Evolutionary conservation across 2,329 filamentous ascomycete genomes (phyloP).

Genomic region (Decorospora gaudefroyi): DNA sequence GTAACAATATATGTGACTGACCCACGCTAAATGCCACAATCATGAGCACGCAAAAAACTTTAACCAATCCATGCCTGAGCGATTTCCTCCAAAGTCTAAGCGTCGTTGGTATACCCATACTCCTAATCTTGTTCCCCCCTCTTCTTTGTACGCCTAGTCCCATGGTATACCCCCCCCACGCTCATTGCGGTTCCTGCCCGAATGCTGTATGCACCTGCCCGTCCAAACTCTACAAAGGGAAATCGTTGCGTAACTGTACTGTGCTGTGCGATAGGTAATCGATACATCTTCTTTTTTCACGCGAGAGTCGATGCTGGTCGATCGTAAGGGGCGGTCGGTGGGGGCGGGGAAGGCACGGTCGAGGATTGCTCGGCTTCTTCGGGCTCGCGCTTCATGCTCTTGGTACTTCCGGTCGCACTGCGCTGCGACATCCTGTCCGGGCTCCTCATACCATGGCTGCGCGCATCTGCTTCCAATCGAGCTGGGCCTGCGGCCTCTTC

Average conservation of each 20-base stretch:
- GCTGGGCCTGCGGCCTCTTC: constrained; percentile 30
- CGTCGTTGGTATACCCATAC: constrained; percentile 12
- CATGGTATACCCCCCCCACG: constrained; percentile 21
- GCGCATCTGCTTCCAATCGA: constrained; percentile 30
- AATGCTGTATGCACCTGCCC: constrained; percentile 11
- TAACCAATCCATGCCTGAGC: constrained; percentile 25
- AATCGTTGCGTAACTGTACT: constrained; percentile 5
- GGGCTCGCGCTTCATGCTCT: constrained; percentile 42
- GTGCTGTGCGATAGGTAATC: background rate
- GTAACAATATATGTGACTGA: constrained; percentile 28
- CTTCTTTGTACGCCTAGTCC: constrained; percentile 14
- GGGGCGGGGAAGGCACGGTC: constrained; percentile 26
- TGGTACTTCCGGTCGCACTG: constrained; percentile 42
- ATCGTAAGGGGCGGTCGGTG: constrained; percentile 22
- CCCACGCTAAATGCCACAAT: constrained; percentile 49
- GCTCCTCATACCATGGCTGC: constrained; percentile 38
- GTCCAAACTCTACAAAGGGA: constrained; percentile 4
- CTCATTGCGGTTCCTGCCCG: constrained; percentile 40
- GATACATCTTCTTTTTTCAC: too few relatives aligned
- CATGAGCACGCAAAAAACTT: constrained; percentile 36
- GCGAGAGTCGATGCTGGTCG: constrained; percentile 11
- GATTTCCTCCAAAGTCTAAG: constrained; percentile 10
- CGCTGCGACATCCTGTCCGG: constrained; percentile 43
- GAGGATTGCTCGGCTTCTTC: constrained; percentile 33
- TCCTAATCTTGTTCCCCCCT: constrained; percentile 1